A percentile compares a stretch with the other conserved stretches of the same genome.
Evolutionary conservation across 805 yeast genomes (phyloP).

Genomic region (Starmerella apis): DNA sequence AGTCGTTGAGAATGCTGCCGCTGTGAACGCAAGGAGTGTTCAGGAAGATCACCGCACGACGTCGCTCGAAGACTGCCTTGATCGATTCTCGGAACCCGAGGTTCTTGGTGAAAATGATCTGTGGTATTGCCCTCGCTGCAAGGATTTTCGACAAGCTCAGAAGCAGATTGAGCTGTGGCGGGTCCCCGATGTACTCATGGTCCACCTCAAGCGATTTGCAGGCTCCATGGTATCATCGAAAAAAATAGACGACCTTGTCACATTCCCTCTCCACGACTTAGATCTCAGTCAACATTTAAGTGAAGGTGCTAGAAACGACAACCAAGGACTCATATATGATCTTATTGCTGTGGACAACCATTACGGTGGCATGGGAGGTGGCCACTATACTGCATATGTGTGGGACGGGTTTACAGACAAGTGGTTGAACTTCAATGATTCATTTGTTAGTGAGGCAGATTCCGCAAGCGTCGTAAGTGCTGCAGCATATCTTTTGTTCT

Average conservation of each 20-base stretch:
- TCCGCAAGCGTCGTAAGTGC: slow-evolving; percentile 56
- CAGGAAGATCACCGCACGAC: slow-evolving; percentile 33
- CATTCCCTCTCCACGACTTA: slow-evolving; percentile 75
- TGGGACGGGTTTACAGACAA: slow-evolving; percentile 59
- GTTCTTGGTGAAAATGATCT: slow-evolving; percentile 77
- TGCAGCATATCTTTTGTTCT: slow-evolving; percentile 81
- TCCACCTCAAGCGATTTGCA: slow-evolving; percentile 84
- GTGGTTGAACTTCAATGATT: slow-evolving; percentile 90
- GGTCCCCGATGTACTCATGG: slow-evolving; percentile 81
- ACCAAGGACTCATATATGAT: slow-evolving; percentile 50
- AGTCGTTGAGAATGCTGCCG: slow-evolving; percentile 19
- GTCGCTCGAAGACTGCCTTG: slow-evolving; percentile 63
- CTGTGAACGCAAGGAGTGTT: slow-evolving; percentile 20
- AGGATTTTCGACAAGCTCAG: slow-evolving; percentile 81
- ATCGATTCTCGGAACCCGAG: slow-evolving; percentile 68
- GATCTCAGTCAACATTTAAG: slow-evolving; percentile 55
- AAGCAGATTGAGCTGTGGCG: slow-evolving; percentile 87
- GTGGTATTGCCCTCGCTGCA: slow-evolving; percentile 89
- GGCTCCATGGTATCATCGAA: slow-evolving; percentile 77
- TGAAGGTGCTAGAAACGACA: slow-evolving; percentile 13
- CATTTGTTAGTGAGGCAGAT: slow-evolving; percentile 52
- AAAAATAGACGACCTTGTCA: slow-evolving; percentile 73
- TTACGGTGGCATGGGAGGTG: slow-evolving; percentile 93
- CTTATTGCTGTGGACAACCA: slow-evolving; percentile 90
- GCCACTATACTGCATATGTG: slow-evolving; percentile 88